Evolutionary conservation across 2,329 filamentous ascomycete species (phyloP).

Genomic region (Chaetomium olivaceum): DNA sequence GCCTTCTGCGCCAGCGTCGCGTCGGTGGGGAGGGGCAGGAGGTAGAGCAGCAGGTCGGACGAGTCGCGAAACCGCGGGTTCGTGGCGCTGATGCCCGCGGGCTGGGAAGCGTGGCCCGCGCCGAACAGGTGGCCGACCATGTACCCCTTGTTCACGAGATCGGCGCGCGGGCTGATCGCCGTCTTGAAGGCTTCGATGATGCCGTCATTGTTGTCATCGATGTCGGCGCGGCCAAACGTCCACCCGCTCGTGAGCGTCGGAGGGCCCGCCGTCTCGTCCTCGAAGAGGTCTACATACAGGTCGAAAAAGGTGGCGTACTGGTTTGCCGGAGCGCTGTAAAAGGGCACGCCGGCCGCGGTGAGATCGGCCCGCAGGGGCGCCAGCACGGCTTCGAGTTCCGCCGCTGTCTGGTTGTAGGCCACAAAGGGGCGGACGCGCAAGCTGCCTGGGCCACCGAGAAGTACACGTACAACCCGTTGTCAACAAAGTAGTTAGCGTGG

Average conservation of each 20-base stretch:
- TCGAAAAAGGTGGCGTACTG: conserved; percentile 40
- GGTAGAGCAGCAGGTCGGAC: conserved; percentile 41
- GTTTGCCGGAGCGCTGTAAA: conserved; percentile 36
- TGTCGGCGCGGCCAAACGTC: conserved; percentile 41
- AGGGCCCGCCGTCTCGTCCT: conserved; percentile 39
- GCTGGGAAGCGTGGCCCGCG: conserved; percentile 37
- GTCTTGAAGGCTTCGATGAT: conserved; percentile 42
- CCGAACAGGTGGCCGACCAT: conserved; percentile 45
- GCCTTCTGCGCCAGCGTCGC: conserved; percentile 47
- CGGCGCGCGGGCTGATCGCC: conserved; percentile 35
- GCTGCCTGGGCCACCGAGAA: conserved; percentile 45
- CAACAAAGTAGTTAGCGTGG: conserved; percentile 44
- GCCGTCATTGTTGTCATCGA: conserved; percentile 39
- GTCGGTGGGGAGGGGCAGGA: conserved; percentile 38
- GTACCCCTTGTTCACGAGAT: conserved; percentile 20
- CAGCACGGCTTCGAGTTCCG: conserved; percentile 40
- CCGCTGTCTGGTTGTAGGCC: conserved; percentile 40
- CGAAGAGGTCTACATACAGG: conserved; percentile 44
- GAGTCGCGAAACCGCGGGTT: conserved; percentile 43
- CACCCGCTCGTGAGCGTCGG: conserved; percentile 43
- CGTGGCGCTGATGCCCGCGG: conserved; percentile 42
- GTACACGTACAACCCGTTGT: conserved; percentile 46
- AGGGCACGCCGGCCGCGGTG: conserved; percentile 34
- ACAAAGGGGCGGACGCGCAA: conserved; percentile 43
- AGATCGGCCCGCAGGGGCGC: conserved; percentile 41